Evolutionary conservation across 768 basidiomycete species (phyloP).

Genomic region (Lactarius tabidus): DNA sequence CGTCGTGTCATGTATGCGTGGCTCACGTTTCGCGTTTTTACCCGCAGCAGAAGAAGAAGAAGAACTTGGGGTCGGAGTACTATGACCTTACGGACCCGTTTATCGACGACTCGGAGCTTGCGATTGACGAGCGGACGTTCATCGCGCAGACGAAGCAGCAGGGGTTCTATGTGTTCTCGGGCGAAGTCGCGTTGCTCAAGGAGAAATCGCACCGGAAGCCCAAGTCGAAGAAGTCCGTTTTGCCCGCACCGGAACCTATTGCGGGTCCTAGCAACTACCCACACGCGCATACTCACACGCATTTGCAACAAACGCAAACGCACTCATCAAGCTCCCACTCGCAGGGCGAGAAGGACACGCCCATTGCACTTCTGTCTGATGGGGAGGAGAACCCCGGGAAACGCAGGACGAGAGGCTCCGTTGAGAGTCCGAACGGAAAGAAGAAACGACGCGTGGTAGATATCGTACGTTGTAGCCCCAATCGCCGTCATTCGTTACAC

Average conservation of each 20-base stretch:
- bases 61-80: constrained; percentile 60
- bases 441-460: constrained; percentile 73
- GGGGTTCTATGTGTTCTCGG: constrained; percentile 88
- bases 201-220: constrained; percentile 45
- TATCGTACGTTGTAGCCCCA: constrained; percentile 40
- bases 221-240: constrained; percentile 26
- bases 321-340: constrained; percentile 27
- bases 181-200: constrained; percentile 81
- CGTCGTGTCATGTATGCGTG: not conserved
- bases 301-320: constrained; percentile 4
- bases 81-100: constrained; percentile 93
- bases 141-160: constrained; percentile 90
- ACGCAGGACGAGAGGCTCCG: constrained; percentile 13
- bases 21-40: not conserved
- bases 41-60: constrained; percentile 33
- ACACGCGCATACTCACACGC: constrained; percentile 9
- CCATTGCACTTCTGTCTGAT: constrained; percentile 45
- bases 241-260: constrained; percentile 23
- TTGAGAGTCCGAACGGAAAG: constrained; percentile 36
- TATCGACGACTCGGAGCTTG: constrained; percentile 95
- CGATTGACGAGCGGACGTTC: constrained; percentile 84
- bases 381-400: constrained; percentile 31
- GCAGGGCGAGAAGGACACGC: constrained; percentile 47
- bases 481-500: not conserved
- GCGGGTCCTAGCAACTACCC: constrained; percentile 24